Evolutionary conservation across 768 basidiomycete genomes (phyloP).

Genomic region (Tephrocybe rancida): DNA sequence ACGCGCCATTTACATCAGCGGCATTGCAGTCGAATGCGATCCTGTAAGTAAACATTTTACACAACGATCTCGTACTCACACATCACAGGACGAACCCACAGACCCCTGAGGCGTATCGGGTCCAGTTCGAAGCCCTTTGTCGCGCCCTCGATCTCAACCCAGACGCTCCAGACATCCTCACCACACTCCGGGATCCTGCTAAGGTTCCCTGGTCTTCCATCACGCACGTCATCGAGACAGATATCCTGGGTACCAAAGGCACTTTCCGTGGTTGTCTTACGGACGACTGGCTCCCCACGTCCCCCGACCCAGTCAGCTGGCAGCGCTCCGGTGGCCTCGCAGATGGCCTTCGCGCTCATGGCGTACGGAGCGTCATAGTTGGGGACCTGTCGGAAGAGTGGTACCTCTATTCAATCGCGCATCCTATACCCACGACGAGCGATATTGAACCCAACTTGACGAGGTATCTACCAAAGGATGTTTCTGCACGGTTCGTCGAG

Average conservation of each 20-base stretch:
- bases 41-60: conserved; percentile 39
- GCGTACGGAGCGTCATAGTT: conserved; percentile 62
- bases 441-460: conserved; percentile 62
- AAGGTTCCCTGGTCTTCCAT: conserved; percentile 53
- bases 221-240: conserved; percentile 59
- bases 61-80: not conserved
- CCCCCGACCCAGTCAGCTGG: conserved; percentile 66
- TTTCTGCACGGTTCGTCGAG: conserved; percentile 47
- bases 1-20: conserved; percentile 69
- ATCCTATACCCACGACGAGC: conserved; percentile 47
- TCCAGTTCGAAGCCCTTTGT: conserved; percentile 69
- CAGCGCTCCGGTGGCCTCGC: conserved; percentile 67
- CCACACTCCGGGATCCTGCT: conserved; percentile 48
- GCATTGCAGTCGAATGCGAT: conserved; percentile 77
- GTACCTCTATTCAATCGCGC: conserved; percentile 75
- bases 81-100: conserved; percentile 53
- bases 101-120: conserved; percentile 55
- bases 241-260: conserved; percentile 53
- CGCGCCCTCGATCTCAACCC: conserved; percentile 57
- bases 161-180: conserved; percentile 46
- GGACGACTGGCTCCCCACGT: conserved; percentile 54
- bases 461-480: conserved; percentile 57
- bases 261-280: conserved; percentile 74
- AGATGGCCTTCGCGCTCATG: conserved; percentile 51
- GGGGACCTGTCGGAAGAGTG: conserved; percentile 78